Base-by-base conservation (phyloP, 768 basidiomycete genomes). In the Tricholoma terreum region DNA sequence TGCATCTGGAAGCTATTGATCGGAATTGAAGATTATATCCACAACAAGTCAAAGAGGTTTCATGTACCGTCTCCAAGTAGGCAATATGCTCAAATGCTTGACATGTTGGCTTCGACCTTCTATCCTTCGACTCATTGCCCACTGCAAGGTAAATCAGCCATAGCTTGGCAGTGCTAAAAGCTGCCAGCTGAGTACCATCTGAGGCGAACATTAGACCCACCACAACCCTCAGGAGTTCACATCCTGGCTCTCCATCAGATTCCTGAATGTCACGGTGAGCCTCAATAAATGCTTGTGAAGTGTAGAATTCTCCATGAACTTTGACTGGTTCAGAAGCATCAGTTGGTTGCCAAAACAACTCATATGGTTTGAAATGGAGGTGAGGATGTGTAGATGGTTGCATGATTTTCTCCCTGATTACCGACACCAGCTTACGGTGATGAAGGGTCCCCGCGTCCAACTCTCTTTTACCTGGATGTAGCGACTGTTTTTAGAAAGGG, bases 121-220 rank as follows among this genome's bases (percentile, higher is more conserved):
- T n/a, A n/a, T n/a, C n/a, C n/a, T n/a, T n/a, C n/a, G n/a, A n/a
- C 50, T 0, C 67, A 59, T 0, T n/a, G n/a, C n/a, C n/a, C n/a
- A n/a, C n/a, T n/a, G n/a, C n/a, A n/a, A n/a, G n/a, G n/a, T n/a
- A n/a, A n/a, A n/a, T n/a, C n/a, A n/a, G n/a, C n/a, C n/a, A n/a
- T n/a, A n/a, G n/a, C n/a, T n/a, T n/a, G n/a, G n/a, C n/a, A n/a
- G n/a, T n/a, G n/a, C n/a, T n/a, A n/a, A n/a, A n/a, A n/a, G n/a
- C 55, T 49, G 52, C 74, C 74, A 54, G 77, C 77, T 0, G 74
- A 74, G 6, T 67, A 57, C n/a, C n/a, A n/a, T n/a, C n/a, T n/a
- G n/a, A n/a, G n/a, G n/a, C n/a, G n/a, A n/a, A n/a, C n/a, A n/a
- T 48, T 67, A 69, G 15, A 0, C 61, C 58, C 8, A 57, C 57